phyloP scores from a whole-genome alignment of 2,329 filamentous ascomycete species.

The Colletotrichum eremochloae region DNA sequence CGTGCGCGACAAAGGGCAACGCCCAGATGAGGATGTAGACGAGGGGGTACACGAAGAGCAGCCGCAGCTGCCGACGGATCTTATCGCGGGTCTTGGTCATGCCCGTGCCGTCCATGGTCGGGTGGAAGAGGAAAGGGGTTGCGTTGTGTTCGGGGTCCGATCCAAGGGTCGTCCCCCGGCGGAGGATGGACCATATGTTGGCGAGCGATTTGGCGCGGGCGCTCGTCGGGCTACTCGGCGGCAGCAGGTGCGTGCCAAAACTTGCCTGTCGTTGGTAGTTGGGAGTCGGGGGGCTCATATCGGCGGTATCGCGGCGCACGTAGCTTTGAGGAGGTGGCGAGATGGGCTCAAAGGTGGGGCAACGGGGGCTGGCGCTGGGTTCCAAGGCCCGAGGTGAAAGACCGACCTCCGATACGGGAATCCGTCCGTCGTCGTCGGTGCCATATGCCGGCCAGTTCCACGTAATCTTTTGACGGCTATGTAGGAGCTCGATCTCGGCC shows the following conservation, averaged over 20 bases:
- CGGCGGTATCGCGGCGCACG: constrained; percentile 36
- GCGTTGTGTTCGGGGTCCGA: constrained; percentile 38
- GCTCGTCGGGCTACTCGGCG: constrained; percentile 30
- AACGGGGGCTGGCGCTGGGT: constrained; percentile 28
- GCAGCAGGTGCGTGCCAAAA: constrained; percentile 30
- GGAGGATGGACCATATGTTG: constrained; percentile 46
- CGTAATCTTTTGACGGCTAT: constrained; percentile 37
- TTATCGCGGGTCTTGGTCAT: constrained; percentile 61
- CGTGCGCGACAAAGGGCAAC: constrained; percentile 76
- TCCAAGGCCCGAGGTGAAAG: not conserved
- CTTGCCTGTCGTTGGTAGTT: constrained; percentile 7
- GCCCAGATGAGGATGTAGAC: constrained; percentile 81
- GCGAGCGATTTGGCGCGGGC: constrained; percentile 45
- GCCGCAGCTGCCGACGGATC: constrained; percentile 76
- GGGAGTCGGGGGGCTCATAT: constrained; percentile 5
- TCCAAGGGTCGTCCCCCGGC: constrained; percentile 40
- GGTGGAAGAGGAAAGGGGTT: constrained; percentile 38
- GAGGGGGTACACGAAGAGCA: constrained; percentile 82
- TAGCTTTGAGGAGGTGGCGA: constrained; percentile 38
- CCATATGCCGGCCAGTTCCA: constrained; percentile 42
- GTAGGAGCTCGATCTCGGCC: constrained; percentile 34
- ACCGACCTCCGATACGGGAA: constrained; percentile 21
- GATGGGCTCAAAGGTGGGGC: constrained; percentile 34
- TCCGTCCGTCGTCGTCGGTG: constrained; percentile 26
- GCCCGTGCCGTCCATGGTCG: constrained; percentile 45